Base-by-base conservation (phyloP, 83 land plant genomes). In the Picea abies region DNA sequence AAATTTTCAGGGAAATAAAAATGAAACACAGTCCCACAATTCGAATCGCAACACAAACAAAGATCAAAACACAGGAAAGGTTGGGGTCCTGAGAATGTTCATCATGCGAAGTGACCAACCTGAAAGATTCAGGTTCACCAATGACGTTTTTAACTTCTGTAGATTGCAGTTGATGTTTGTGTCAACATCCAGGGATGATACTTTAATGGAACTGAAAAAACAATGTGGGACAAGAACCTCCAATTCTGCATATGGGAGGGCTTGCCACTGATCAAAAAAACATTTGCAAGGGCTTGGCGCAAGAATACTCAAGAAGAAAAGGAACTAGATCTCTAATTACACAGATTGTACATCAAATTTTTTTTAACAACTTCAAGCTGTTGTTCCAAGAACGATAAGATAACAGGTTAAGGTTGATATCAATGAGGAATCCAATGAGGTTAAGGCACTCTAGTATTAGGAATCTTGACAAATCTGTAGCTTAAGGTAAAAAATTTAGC, bases 251-350 rank as follows among this genome's bases (percentile, higher is more conserved):
- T 80, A 41, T 60, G 90, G 83, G 20, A 86, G 65, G 70, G 22
- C 44, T 47, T 60, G 68, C 90, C 90, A 88, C 90, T 89, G 86
- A 35, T 66, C 65, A 81, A 89, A 86, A 60, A 88, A 88, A 29
- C 78, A 32, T 29, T 29, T 29, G 32, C 32, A 29, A 29, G 32
- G 32, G 32, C 32, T 1, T 29, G 32, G 32, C 32, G 1, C 32
- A 29, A n/a, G 83, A 67, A 63, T 62, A 80, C 37, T 88, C 83
- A 63, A 88, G 76, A 22, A 88, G 83, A 25, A 83, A 66, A 37
- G 90, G 90, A 60, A 83, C 89, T 15, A 88, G 80, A 73, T 83
- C 89, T 58, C 37, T 83, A 8, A 88, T 81, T 5, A 88, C 26
- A 78, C 80, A 26, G 79, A 80, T 56, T 88, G 90, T 7, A 80